Evolutionary conservation across 2,329 filamentous ascomycete species (phyloP), one percentile per base, ranked within the genome.

Genomic region (Gaeumannomyces tritici): DNA sequence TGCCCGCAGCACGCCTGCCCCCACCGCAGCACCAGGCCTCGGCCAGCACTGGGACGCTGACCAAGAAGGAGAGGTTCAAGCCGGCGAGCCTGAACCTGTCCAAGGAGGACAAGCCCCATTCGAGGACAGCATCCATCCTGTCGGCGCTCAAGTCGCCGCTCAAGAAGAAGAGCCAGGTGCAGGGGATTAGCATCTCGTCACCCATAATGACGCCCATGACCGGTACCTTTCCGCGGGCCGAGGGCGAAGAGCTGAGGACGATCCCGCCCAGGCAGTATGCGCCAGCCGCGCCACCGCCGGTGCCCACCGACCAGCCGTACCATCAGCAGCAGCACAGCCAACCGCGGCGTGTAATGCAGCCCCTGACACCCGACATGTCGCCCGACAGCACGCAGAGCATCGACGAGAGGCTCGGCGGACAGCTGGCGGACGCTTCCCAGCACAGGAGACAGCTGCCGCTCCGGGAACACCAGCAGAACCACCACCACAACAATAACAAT

Each of bases 181-280:
- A 78, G 69, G 80, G 76, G 26, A 72, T 88, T 65, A 81, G 72
- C 69, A 88, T 88, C 67, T 88, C 85, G 15, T 86, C 85, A 1
- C 85, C 85, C 60, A 85, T 88, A 67, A 82, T 85, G 77, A 88
- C 85, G 11, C 85, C 85, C 18, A 81, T 82, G 74, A 84, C 85
- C 2, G 79, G 76, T 3, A 83, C 80, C 2, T 88, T 87, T 66
- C 81, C 83, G 1, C 76, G 78, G n/a, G 73, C 78, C 18, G 79
- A 82, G 60, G 75, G 74, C 28, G 80, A 83, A 66, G 84, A 87
- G 70, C 79, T 86, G 77, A 81, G 76, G 68, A 66, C 80, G 59
- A 83, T 88, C 61, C 76, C 82, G 15, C 84, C 83, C 26, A 79
- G 84, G 33, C 79, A 82, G 58, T 87, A 88, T 66, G 78, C 79